phyloP scores from a whole-genome alignment of 2,329 filamentous ascomycete genomes.

The Tolypocladium pustulatum region DNA sequence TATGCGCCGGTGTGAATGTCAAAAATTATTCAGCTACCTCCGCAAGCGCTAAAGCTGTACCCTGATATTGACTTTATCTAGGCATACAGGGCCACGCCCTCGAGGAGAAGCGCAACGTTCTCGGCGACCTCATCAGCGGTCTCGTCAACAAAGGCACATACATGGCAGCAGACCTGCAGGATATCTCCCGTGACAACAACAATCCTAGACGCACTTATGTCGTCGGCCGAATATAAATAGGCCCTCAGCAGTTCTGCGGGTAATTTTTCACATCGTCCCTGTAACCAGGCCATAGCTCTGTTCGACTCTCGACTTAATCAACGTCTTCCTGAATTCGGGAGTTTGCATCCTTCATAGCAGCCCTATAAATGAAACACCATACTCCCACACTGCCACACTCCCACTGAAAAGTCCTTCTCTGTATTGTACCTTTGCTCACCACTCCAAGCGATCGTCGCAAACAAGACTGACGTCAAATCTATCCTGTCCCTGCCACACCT shows the following conservation, averaged over 20 bases:
- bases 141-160: neutral
- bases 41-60: neutral
- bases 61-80: neutral
- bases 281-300: too few relatives aligned
- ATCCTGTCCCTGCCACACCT: conserved; percentile 48
- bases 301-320: too few relatives aligned
- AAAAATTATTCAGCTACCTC: neutral
- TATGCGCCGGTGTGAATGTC: neutral
- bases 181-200: neutral
- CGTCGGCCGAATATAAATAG: neutral
- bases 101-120: neutral
- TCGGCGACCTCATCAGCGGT: neutral
- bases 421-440: conserved; percentile 15
- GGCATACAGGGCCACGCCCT: neutral
- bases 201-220: neutral
- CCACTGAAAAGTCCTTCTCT: neutral
- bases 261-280: too few relatives aligned
- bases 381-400: too few relatives aligned
- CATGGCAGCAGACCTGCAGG: neutral
- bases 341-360: too few relatives aligned
- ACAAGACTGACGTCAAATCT: conserved; percentile 44
- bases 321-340: too few relatives aligned
- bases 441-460: conserved; percentile 51
- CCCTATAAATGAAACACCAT: too few relatives aligned
- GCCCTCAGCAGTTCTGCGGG: too few relatives aligned